Conservation (phyloP, 208 protist genomes). For the Wallacemonas sp. region DNA sequence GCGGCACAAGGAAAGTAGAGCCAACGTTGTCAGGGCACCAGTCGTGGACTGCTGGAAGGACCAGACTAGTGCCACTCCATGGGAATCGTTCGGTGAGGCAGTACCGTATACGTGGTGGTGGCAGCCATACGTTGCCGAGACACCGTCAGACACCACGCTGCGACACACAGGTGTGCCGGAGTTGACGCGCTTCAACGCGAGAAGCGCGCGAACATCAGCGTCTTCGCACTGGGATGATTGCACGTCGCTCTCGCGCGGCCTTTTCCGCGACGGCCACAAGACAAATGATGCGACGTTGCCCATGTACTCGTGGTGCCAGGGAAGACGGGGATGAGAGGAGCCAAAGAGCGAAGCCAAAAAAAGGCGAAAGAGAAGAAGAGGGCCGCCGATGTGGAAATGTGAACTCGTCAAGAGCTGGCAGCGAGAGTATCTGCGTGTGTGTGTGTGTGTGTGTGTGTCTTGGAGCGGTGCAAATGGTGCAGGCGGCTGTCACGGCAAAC, state of each 20-base stretch:
- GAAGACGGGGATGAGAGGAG: neutral
- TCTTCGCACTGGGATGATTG: neutral
- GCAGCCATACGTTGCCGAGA: constrained; percentile 56
- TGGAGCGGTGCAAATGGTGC: too few species aligned
- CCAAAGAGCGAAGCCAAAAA: neutral
- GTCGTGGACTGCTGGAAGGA: constrained; percentile 21
- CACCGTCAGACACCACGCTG: constrained; percentile 27
- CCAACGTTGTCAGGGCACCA: constrained; percentile 14
- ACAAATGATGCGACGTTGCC: neutral
- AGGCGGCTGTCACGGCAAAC: too few species aligned
- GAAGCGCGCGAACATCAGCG: neutral
- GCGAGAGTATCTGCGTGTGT: neutral
- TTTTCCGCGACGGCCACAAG: neutral
- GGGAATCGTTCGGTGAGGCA: constrained; percentile 26
- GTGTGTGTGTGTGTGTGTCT: too few species aligned
- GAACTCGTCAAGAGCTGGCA: neutral
- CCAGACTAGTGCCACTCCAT: constrained; percentile 74
- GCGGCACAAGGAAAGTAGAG: constrained; percentile 60
- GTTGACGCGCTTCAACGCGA: neutral
- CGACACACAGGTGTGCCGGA: constrained; percentile 30
- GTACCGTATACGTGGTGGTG: constrained; percentile 72
- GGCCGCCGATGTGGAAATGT: too few species aligned
- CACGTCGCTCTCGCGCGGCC: neutral
- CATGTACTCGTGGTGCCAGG: neutral
- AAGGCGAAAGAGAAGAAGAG: neutral